Conservation (phyloP, 805 yeast species). For the Cyberlindnera samutprakarnensis region DNA sequence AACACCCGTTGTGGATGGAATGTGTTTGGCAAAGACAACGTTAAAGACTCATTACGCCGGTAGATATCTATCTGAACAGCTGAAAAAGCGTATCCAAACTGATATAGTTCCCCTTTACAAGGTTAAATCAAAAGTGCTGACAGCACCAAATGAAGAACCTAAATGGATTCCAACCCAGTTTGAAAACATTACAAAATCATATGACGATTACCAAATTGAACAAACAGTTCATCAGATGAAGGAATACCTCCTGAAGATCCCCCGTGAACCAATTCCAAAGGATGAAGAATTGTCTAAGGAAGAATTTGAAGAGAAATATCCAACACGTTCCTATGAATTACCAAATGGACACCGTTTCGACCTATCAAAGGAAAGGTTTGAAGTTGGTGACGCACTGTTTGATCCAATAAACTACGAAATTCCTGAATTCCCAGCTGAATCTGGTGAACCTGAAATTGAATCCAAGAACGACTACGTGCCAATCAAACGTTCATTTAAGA, state of each 20-base stretch:
- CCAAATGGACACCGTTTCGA: slow-evolving; percentile 69
- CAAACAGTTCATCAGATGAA: slow-evolving; percentile 65
- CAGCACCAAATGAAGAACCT: slow-evolving; percentile 26
- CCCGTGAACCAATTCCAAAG: slow-evolving; percentile 30
- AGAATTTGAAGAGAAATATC: slow-evolving; percentile 21
- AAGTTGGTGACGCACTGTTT: slow-evolving; percentile 68
- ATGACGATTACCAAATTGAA: slow-evolving; percentile 47
- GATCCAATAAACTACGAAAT: slow-evolving; percentile 43
- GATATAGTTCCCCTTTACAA: slow-evolving; percentile 40
- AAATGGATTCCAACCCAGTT: slow-evolving; percentile 20
- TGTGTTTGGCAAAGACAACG: slow-evolving; percentile 62
- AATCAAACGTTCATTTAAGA: slow-evolving; percentile 44
- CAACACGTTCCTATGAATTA: slow-evolving; percentile 53
- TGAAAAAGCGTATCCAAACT: slow-evolving; percentile 34
- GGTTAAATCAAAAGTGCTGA: slow-evolving; percentile 37
- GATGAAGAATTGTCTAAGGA: slow-evolving; percentile 6
- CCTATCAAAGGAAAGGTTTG: slow-evolving; percentile 51
- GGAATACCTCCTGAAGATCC: slow-evolving; percentile 55
- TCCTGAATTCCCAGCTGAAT: slow-evolving; percentile 31
- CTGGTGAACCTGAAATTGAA: slow-evolving; percentile 42
- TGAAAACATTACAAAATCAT: slow-evolving; percentile 29
- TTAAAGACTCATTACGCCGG: slow-evolving; percentile 74
- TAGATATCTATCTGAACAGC: slow-evolving; percentile 48
- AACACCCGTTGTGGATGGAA: slow-evolving; percentile 79
- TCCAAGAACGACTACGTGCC: slow-evolving; percentile 65